A percentile compares a stretch with the other conserved stretches of the same genome.
phyloP scores from a whole-genome alignment of 1,284 basidiomycete genomes.

The Malassezia psittaci region DNA sequence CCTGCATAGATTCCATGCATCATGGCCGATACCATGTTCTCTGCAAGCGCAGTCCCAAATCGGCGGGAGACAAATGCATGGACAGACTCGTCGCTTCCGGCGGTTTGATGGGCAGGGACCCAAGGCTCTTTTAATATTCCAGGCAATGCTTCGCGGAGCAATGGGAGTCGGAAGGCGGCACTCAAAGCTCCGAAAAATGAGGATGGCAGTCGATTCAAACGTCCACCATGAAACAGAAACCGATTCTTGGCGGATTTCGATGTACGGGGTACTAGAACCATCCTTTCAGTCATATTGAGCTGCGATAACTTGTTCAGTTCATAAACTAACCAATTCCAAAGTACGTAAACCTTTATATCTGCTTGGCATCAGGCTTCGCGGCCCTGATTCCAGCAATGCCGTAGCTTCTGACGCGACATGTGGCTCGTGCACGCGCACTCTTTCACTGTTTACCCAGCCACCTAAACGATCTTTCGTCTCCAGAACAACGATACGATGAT shows the following conservation, averaged over 20 bases:
- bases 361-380: slow-evolving; percentile 36
- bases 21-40: slow-evolving; percentile 67
- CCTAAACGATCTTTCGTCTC: slow-evolving; percentile 62
- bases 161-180: slow-evolving; percentile 30
- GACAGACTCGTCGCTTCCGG: slow-evolving; percentile 63
- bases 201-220: slow-evolving; percentile 52
- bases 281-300: slow-evolving; percentile 55
- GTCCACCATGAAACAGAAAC: slow-evolving; percentile 60
- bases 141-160: slow-evolving; percentile 25
- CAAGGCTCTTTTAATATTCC: slow-evolving; percentile 56
- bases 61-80: slow-evolving; percentile 67
- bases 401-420: not conserved
- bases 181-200: slow-evolving; percentile 50
- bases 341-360: slow-evolving; percentile 49
- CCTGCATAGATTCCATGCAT: slow-evolving; percentile 89
- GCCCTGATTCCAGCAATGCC: slow-evolving; percentile 37
- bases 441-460: slow-evolving; percentile 69
- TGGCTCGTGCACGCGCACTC: slow-evolving; percentile 48
- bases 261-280: slow-evolving; percentile 59
- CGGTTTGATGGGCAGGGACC: slow-evolving; percentile 40
- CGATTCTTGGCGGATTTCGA: slow-evolving; percentile 64
- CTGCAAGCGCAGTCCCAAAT: slow-evolving; percentile 64
- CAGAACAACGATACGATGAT: slow-evolving; percentile 56
- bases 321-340: slow-evolving; percentile 64
- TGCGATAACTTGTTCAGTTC: slow-evolving; percentile 59